Percentiles rank a stretch among this genome's conserved stretches.
Evolutionary conservation across 345 rosid species (phyloP).

Genomic region (Populus nigra): DNA sequence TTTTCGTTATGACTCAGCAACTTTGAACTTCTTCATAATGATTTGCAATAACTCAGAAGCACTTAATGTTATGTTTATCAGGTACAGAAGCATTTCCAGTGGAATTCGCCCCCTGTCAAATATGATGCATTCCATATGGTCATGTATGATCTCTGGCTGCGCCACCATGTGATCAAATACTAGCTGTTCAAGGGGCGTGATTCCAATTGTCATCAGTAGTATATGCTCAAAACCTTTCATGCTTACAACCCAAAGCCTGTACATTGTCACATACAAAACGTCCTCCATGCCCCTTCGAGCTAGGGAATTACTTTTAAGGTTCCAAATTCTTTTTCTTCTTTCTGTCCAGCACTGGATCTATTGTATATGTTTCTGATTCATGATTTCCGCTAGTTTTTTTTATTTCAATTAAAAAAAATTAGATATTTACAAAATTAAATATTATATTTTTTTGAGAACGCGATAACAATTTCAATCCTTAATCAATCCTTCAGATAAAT

Average conservation of each 20-base stretch:
- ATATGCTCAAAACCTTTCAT: neutral
- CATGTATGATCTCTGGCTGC: conserved; percentile 94
- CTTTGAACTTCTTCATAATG: neutral
- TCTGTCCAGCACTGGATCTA: neutral
- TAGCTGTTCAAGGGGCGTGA: conserved; percentile 20
- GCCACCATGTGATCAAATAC: conserved; percentile 85
- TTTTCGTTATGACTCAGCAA: neutral
- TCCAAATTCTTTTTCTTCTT: neutral
- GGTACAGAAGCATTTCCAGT: conserved; percentile 96
- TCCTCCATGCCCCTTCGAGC: neutral
- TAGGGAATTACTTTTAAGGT: neutral
- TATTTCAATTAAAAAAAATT: too few species aligned
- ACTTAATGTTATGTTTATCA: conserved; percentile 32
- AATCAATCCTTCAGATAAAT: too few species aligned
- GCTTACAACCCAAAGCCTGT: neutral
- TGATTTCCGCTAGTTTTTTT: neutral
- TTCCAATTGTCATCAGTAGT: too few species aligned
- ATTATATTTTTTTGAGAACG: too few species aligned
- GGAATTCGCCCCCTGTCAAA: conserved; percentile 84
- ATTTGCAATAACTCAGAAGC: neutral
- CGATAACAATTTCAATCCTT: too few species aligned
- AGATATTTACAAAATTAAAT: too few species aligned
- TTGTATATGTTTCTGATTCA: neutral
- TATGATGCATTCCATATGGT: conserved; percentile 94
- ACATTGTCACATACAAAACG: neutral